These are phyloP conservation scores for Nyctanthes arbortristis DNA, from an alignment of 257 asterid genomes.

Conservation along the genomic window DNA sequence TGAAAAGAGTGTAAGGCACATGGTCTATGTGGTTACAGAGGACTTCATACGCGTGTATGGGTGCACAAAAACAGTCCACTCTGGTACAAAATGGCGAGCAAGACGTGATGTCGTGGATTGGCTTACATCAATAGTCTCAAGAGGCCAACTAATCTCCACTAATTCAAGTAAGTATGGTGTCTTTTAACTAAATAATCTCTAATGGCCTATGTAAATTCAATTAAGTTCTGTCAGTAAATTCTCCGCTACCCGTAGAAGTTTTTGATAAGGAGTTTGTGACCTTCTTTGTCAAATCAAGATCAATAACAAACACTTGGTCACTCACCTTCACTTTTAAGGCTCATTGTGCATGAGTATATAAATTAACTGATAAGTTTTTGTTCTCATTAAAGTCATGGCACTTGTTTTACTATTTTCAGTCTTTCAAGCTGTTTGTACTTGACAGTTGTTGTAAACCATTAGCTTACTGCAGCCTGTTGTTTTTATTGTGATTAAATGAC, in stretches of 20 bases:
- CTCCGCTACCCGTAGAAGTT: not conserved
- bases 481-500: not conserved
- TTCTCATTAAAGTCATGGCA: not conserved
- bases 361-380: not conserved
- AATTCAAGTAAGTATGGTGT: conserved; percentile 32
- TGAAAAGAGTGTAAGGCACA: conserved; percentile 39
- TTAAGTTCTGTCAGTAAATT: not conserved
- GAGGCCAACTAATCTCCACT: conserved; percentile 28
- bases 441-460: not conserved
- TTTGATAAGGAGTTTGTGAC: not conserved
- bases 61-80: conserved; percentile 23
- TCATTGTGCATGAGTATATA: not conserved
- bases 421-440: not conserved
- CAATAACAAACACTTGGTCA: not conserved
- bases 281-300: not conserved
- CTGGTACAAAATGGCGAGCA: conserved; percentile 42
- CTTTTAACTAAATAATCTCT: not conserved
- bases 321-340: not conserved
- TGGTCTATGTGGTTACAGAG: conserved; percentile 30
- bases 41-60: conserved; percentile 45
- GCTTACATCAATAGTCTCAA: conserved; percentile 34
- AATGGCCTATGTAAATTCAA: not conserved
- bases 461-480: not conserved
- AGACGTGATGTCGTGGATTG: conserved; percentile 38
- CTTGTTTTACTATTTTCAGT: not conserved